These are phyloP conservation scores for Paramecium biaurelia DNA, from an alignment of 73 alveolate genomes.

Conservation along the genomic window DNA sequence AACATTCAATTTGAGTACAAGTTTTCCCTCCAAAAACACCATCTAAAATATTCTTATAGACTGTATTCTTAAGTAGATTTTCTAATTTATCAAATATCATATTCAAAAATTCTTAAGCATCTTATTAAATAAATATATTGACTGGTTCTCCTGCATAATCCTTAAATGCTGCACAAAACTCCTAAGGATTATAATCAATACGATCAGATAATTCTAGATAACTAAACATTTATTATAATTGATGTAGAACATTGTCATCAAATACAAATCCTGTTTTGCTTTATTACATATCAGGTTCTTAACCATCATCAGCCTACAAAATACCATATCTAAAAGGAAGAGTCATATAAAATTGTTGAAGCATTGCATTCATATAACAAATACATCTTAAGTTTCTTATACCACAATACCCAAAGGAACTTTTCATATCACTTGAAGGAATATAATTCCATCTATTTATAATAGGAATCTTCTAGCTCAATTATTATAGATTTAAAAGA, in stretches of 20 bases:
- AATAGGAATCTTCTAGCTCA: slow-evolving; percentile 61
- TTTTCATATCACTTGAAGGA: slow-evolving; percentile 78
- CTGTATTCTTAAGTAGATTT: slow-evolving; percentile 83
- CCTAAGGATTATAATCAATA: slow-evolving; percentile 91
- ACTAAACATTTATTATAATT: slow-evolving; percentile 91
- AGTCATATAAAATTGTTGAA: slow-evolving; percentile 94
- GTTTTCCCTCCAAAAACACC: slow-evolving; percentile 96
- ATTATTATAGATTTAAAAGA: neutral
- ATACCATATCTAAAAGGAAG: slow-evolving; percentile 93
- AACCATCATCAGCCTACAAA: slow-evolving; percentile 81
- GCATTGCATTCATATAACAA: slow-evolving; percentile 97
- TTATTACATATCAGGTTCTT: slow-evolving; percentile 60
- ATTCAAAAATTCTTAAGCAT: slow-evolving; percentile 95
- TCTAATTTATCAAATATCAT: slow-evolving; percentile 96
- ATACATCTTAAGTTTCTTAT: slow-evolving; percentile 87
- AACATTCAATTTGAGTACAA: slow-evolving; percentile 88
- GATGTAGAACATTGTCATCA: slow-evolving; percentile 96
- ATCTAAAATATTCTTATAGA: slow-evolving; percentile 83
- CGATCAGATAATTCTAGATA: slow-evolving; percentile 90
- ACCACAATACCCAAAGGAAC: slow-evolving; percentile 74
- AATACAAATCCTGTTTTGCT: slow-evolving; percentile 68
- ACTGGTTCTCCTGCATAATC: slow-evolving; percentile 98
- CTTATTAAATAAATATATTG: slow-evolving; percentile 90
- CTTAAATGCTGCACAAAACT: slow-evolving; percentile 91
- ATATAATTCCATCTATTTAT: slow-evolving; percentile 81